phyloP scores from a whole-genome alignment of 352 stramenopile species.

The Bremia lactucae region DNA sequence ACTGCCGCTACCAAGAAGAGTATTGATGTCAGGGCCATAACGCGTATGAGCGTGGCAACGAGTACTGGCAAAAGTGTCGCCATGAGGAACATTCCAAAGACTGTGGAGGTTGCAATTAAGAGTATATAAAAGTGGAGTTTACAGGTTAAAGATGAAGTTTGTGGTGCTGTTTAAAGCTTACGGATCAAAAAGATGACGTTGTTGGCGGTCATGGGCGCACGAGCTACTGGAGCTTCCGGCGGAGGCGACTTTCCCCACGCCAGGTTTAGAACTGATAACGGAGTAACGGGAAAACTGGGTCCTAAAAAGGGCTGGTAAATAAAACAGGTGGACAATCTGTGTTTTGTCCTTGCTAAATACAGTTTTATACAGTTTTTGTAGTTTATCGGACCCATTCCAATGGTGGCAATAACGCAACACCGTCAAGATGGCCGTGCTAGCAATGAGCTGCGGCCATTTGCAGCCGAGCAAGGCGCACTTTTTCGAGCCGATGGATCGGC shows the following conservation, averaged over 20 bases:
- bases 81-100: conserved; percentile 61
- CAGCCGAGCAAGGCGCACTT: conserved; percentile 63
- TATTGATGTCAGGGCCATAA: conserved; percentile 21
- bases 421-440: conserved; percentile 53
- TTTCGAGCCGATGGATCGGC: conserved; percentile 72
- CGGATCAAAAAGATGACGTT: conserved; percentile 66
- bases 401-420: conserved; percentile 28
- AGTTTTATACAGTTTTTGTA: too few relatives aligned
- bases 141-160: conserved; percentile 1
- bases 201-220: conserved; percentile 32
- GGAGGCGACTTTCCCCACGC: conserved; percentile 10
- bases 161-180: conserved; percentile 13
- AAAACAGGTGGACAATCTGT: too few relatives aligned
- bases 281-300: too few relatives aligned
- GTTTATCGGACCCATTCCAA: too few relatives aligned
- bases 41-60: conserved; percentile 30
- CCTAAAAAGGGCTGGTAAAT: too few relatives aligned
- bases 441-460: conserved; percentile 70
- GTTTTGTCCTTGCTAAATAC: too few relatives aligned
- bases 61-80: conserved; percentile 52
- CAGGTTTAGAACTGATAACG: too few relatives aligned
- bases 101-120: conserved; percentile 10
- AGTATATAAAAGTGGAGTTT: background rate
- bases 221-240: conserved; percentile 8
- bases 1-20: conserved; percentile 20